Evolutionary conservation across 2,329 filamentous ascomycete genomes (phyloP), one percentile per base, ranked within the genome.

Genomic region (Fusarium graminum): DNA sequence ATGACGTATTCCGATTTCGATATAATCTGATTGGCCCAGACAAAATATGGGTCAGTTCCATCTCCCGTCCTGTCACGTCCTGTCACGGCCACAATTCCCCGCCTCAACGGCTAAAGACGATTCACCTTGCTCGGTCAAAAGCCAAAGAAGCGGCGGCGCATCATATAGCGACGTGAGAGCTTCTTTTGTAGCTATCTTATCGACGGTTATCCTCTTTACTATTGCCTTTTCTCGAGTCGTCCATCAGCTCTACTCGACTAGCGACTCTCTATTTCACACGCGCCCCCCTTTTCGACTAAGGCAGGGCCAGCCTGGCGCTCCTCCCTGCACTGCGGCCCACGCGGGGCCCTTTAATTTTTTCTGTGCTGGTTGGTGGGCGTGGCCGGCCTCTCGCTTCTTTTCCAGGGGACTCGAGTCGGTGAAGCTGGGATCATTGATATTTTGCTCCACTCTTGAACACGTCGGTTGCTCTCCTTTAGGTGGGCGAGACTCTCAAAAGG

Each of bases 391-490:
- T 57, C 53, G 39, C 43, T 19, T 36, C 46, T 41, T 36, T 36
- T 42, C 64, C 19, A 68, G 43, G 56, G 59, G 64, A 71, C 65
- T 67, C 65, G 65, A 71, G 65, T 67, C 65, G 65, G 65, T 67
- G 65, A 60, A 59, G 67, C 58, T 47, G 60, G 68, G 69, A 68
- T 59, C 59, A 34, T 46, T n/a, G n/a, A n/a, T n/a, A 63, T 67
- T 54, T 52, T 54, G 64, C 55, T 70, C 62, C 61, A 65, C 55
- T 61, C 63, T 50, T 57, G 53, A 58, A 65, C 59, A 68, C 58
- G 47, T 60, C 65, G 49, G 62, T 64, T 68, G 58, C 65, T 68
- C 65, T 68, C 63, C 53, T 62, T 63, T 53, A 50, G 60, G 67
- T 44, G 29, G 54, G 43, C 52, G 67, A 69, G 59, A 54, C 53